Evolutionary conservation across 2,329 filamentous ascomycete genomes (phyloP).

Genomic region (Paracoccidioides lutzii): DNA sequence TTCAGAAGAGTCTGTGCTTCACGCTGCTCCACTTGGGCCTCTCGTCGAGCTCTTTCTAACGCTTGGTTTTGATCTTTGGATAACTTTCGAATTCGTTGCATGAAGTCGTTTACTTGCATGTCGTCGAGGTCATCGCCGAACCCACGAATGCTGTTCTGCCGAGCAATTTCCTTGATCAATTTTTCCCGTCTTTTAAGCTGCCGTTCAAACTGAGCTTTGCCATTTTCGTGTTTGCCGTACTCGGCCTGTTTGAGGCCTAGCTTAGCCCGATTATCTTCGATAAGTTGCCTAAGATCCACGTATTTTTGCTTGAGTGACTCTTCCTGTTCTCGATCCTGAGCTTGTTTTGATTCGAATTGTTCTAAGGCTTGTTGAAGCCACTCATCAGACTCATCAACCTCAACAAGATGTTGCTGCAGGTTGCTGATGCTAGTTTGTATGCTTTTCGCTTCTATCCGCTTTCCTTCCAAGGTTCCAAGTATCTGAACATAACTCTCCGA

Average conservation of each 20-base stretch:
- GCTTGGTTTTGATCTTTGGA: conserved; percentile 65
- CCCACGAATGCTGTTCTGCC: conserved; percentile 65
- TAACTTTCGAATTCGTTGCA: conserved; percentile 61
- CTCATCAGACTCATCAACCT: conserved; percentile 65
- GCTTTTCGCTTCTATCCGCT: conserved; percentile 59
- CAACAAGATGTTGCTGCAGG: conserved; percentile 58
- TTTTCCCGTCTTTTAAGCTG: conserved; percentile 59
- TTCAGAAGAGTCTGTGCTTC: conserved; percentile 60
- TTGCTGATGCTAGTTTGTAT: conserved; percentile 58
- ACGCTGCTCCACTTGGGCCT: conserved; percentile 61
- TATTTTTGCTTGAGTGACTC: conserved; percentile 53
- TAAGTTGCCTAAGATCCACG: conserved; percentile 43
- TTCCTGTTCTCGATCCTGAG: conserved; percentile 50
- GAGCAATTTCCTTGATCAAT: conserved; percentile 66
- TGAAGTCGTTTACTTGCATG: conserved; percentile 59
- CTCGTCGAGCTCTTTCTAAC: conserved; percentile 59
- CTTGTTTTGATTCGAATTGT: conserved; percentile 65
- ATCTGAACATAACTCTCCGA: conserved; percentile 63
- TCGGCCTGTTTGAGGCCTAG: conserved; percentile 32
- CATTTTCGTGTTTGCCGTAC: conserved; percentile 63
- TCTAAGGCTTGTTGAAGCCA: conserved; percentile 58
- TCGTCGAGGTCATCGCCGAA: conserved; percentile 71
- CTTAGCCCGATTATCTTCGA: conserved; percentile 35
- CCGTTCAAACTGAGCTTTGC: conserved; percentile 75
- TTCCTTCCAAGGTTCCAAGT: conserved; percentile 61